These are phyloP conservation scores for Acrodontium crateriforme DNA, from an alignment of 2,329 filamentous ascomycete species.

Conservation along the genomic window DNA sequence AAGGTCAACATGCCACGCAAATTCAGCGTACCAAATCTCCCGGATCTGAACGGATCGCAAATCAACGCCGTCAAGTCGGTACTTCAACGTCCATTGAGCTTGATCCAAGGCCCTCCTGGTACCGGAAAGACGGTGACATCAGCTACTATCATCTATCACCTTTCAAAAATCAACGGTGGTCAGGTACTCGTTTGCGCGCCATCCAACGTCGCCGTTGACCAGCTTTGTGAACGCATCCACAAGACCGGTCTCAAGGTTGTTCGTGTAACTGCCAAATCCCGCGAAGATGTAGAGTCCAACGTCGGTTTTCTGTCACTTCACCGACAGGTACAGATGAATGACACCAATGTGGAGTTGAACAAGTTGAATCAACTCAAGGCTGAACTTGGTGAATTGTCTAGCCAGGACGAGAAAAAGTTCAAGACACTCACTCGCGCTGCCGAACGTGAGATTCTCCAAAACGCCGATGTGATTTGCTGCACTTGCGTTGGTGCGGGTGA, in stretches of 20 bases:
- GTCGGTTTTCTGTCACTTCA: constrained; percentile 92
- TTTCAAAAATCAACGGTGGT: constrained; percentile 87
- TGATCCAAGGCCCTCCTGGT: constrained; percentile 93
- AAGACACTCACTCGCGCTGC: constrained; percentile 89
- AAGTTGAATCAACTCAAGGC: constrained; percentile 89
- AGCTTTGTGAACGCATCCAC: constrained; percentile 94
- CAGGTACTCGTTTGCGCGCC: constrained; percentile 94
- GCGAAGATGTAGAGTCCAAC: constrained; percentile 96
- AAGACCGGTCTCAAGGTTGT: constrained; percentile 91
- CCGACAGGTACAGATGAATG: constrained; percentile 91
- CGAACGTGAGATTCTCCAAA: constrained; percentile 86
- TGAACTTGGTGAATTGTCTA: constrained; percentile 80
- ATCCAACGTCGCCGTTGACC: constrained; percentile 95
- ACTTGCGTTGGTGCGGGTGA: constrained; percentile 96
- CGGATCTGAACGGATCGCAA: constrained; percentile 89
- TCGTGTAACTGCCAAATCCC: constrained; percentile 94
- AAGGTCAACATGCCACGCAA: constrained; percentile 93
- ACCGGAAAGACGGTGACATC: constrained; percentile 98
- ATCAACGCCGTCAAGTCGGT: constrained; percentile 94
- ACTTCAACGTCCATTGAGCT: constrained; percentile 77
- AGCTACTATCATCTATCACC: constrained; percentile 94
- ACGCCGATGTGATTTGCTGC: constrained; percentile 96
- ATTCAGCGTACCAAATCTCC: constrained; percentile 86
- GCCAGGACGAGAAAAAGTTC: constrained; percentile 96
- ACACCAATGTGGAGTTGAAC: constrained; percentile 83